These are phyloP conservation scores for Curvularia lunata DNA, from an alignment of 2,329 filamentous ascomycete genomes.

Conservation along the genomic window DNA sequence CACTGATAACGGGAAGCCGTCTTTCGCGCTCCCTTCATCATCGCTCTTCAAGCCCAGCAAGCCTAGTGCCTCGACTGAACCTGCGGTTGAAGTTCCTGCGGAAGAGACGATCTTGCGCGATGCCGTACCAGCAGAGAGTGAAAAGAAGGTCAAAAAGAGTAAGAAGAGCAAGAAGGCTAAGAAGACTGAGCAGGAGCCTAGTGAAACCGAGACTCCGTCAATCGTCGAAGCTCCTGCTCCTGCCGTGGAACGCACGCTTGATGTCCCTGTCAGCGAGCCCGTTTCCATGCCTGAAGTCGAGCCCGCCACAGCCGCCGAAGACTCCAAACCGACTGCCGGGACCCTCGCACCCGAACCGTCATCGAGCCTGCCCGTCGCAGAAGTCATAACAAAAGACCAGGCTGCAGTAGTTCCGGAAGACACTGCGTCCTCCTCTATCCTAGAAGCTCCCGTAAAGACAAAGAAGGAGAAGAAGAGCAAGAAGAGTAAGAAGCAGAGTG, in stretches of 20 bases:
- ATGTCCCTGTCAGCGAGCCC: not conserved
- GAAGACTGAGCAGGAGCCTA: conserved; percentile 33
- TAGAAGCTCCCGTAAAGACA: conserved; percentile 22
- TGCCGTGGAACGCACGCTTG: conserved; percentile 11
- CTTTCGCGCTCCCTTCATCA: conserved; percentile 2
- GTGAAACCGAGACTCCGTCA: conserved; percentile 16
- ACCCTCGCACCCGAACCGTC: not conserved
- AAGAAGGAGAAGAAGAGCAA: conserved; percentile 36
- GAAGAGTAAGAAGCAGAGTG: conserved; percentile 22
- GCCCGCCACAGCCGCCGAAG: not conserved
- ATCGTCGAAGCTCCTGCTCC: conserved; percentile 12
- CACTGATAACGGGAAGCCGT: conserved; percentile 2
- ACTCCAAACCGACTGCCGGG: not conserved
- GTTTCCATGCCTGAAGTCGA: not conserved
- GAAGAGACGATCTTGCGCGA: conserved; percentile 20
- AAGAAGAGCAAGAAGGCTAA: conserved; percentile 36
- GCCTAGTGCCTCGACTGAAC: conserved; percentile 1
- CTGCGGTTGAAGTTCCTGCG: not conserved
- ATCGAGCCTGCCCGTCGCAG: not conserved
- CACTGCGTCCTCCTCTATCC: not conserved
- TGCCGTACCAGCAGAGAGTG: conserved; percentile 16
- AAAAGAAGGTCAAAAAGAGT: conserved; percentile 34
- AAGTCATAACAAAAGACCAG: not conserved
- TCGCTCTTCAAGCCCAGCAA: conserved; percentile 3
- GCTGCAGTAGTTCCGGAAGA: conserved; percentile 2